Percentiles rank a stretch among this genome's conserved stretches.
These are phyloP conservation scores for Neofusicoccum umdonicola DNA, from an alignment of 2,329 filamentous ascomycete genomes.

Conservation along the genomic window DNA sequence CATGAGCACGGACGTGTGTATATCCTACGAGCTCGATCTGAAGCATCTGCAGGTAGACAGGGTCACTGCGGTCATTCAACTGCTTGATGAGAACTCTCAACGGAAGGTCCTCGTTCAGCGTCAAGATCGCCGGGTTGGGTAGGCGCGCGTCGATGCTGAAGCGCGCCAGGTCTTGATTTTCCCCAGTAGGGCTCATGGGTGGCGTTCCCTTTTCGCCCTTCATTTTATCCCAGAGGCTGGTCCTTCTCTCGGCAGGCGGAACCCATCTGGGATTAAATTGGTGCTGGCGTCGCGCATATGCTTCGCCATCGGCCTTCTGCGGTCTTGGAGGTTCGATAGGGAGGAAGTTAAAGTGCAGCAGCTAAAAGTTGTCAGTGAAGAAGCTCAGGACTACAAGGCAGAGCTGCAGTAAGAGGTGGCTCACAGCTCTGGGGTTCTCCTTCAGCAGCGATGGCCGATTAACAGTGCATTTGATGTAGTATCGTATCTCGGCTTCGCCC, in stretches of 20 bases:
- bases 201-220: constrained; percentile 4
- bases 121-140: constrained; percentile 83
- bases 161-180: constrained; percentile 39
- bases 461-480: constrained; percentile 94
- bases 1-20: constrained; percentile 76
- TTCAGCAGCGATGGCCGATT: constrained; percentile 85
- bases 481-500: constrained; percentile 83
- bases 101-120: constrained; percentile 82
- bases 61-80: constrained; percentile 64
- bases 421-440: constrained; percentile 70
- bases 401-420: background rate
- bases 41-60: constrained; percentile 72
- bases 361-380: constrained; percentile 6
- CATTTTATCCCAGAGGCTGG: constrained; percentile 53
- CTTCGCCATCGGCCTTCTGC: constrained; percentile 66
- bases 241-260: constrained; percentile 53
- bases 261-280: constrained; percentile 48
- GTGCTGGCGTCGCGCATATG: constrained; percentile 74
- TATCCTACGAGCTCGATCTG: constrained; percentile 79
- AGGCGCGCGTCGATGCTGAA: constrained; percentile 80
- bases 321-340: constrained; percentile 87
- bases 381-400: background rate
- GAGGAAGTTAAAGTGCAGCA: constrained; percentile 70
- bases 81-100: constrained; percentile 78
- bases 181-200: constrained; percentile 13